phyloP scores from a whole-genome alignment of 176 grass and related monocot genomes.

The Ensete ventricosum region DNA sequence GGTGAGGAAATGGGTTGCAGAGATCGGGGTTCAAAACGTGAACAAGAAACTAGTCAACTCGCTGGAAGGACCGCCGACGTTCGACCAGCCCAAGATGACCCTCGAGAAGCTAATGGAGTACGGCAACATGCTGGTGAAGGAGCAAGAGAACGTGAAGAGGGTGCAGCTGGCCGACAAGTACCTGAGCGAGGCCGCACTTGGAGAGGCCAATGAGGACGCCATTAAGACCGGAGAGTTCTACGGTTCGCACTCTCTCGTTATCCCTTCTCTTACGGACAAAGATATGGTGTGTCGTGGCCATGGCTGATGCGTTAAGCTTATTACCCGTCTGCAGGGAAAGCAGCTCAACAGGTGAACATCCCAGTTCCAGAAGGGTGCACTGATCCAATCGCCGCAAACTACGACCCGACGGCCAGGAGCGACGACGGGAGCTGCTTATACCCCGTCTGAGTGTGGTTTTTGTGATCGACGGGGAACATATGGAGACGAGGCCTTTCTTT shows the following conservation, averaged over 20 bases:
- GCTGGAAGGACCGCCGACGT: constrained; percentile 12
- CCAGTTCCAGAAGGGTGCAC: constrained; percentile 80
- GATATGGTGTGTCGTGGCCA: background rate
- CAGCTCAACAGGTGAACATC: constrained; percentile 48
- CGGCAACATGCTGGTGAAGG: constrained; percentile 20
- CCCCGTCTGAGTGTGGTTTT: background rate
- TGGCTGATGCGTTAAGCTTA: background rate
- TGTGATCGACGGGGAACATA: no score
- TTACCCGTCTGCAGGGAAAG: constrained; percentile 40
- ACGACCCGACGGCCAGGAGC: constrained; percentile 68
- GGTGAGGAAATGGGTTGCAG: constrained; percentile 16
- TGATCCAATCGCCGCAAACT: constrained; percentile 49
- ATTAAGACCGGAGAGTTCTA: constrained; percentile 9
- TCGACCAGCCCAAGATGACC: constrained; percentile 17
- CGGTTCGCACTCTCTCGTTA: background rate
- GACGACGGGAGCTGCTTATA: constrained; percentile 79
- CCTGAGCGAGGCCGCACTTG: constrained; percentile 18
- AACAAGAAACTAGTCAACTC: constrained; percentile 18
- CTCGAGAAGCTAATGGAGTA: constrained; percentile 20
- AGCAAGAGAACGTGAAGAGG: constrained; percentile 31
- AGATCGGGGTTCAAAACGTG: constrained; percentile 5
- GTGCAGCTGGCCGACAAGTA: constrained; percentile 26
- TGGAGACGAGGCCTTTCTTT: no score
- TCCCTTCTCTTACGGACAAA: background rate
- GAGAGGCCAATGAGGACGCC: constrained; percentile 20